A percentile compares a stretch with the other conserved stretches of the same genome.
These are phyloP conservation scores for Fragaria ananassa DNA, from an alignment of 306 rosid species.

Conservation along the genomic window DNA sequence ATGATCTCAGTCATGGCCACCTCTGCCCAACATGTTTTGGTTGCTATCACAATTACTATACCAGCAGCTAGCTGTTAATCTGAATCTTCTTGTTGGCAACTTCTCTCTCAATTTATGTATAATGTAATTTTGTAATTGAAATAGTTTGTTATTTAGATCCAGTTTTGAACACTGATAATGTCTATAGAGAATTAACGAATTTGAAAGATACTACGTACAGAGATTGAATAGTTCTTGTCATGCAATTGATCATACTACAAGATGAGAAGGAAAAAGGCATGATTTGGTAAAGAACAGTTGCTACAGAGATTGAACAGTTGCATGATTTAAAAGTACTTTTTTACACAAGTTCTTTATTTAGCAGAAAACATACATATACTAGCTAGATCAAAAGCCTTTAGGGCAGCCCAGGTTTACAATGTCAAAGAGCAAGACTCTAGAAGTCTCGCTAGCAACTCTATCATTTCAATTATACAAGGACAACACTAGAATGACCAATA, in stretches of 20 bases:
- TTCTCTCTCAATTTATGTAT: not conserved
- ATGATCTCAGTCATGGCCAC: not conserved
- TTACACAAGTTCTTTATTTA: not conserved
- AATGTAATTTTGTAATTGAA: not conserved
- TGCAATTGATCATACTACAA: not conserved
- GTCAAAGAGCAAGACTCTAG: too few species aligned
- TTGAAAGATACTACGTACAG: not conserved
- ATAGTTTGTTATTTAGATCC: not conserved
- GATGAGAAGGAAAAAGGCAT: not conserved
- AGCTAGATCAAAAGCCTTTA: too few species aligned
- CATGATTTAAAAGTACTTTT: not conserved
- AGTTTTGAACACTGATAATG: not conserved
- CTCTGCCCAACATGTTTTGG: not conserved
- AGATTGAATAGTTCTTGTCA: not conserved
- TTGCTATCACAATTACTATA: constrained; percentile 15
- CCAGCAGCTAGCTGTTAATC: not conserved
- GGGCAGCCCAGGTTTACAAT: too few species aligned
- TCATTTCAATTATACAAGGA: too few species aligned
- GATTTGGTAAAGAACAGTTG: not conserved
- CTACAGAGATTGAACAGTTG: not conserved
- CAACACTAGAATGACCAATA: too few species aligned
- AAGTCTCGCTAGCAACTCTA: too few species aligned
- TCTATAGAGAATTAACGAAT: not conserved
- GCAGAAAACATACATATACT: not conserved
- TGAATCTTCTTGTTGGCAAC: not conserved